Evolutionary conservation across 164 flowering plant genomes (phyloP), one percentile per base, ranked within the genome.

Genomic region (Pachysandra terminalis): DNA sequence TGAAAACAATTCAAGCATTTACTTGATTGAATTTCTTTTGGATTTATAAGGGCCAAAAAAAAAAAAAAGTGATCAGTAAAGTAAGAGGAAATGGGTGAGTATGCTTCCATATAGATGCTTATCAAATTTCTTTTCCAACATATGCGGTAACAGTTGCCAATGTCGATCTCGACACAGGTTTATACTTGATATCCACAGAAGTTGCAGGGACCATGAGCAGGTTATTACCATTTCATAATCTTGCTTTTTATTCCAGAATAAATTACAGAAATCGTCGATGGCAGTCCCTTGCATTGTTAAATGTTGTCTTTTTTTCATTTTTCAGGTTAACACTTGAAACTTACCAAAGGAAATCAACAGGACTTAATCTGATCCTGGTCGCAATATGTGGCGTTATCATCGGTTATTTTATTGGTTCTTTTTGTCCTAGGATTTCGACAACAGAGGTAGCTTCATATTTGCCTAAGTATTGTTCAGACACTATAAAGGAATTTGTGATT

Each of bases 371-470:
- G 40, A 48, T 68, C 41, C 25, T 68, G 56, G 15, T 35, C 0
- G 40, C 71, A 48, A 9, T 69, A 19, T 62, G 52, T 54, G 59
- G 66, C 24, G 16, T 55, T 37, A 6, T 61, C 55, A 45, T 55
- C 32, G 72, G 72, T 24, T 69, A 52, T 56, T 69, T 54, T 41
- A 28, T 63, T 54, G 72, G 72, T 25, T 62, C 56, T 54, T 69
- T 61, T 12, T 13, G 54, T 27, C 61, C 49, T 17, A 55, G 52
- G 19, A 23, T 28, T 69, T 37, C 60, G 23, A 53, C 40, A n/a
- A 9, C 19, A 19, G 24, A 69, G 67, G 67, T 62, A 63, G 65
- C 48, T 49, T 67, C 51, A 19, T 26, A 17, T 53, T 14, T 9
- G 17, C 21, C 5, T 56, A 27, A 9, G 15, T n/a, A 2, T 41